Conservation (phyloP, 495 filamentous ascomycete species). For the Chaetomium tenue region DNA sequence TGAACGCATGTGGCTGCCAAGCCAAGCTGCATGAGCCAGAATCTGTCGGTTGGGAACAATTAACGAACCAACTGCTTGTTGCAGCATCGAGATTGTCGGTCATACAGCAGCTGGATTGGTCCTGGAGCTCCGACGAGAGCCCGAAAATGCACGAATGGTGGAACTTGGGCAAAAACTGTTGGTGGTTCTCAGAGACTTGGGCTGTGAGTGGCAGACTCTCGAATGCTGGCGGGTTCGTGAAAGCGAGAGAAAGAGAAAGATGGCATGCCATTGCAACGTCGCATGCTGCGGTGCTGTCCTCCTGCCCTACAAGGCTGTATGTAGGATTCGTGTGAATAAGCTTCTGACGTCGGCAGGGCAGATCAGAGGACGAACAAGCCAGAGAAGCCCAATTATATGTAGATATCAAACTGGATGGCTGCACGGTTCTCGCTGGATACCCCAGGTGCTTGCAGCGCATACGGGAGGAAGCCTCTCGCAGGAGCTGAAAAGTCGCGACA, state of each 20-base stretch:
- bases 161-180: not conserved
- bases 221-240: not conserved
- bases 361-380: not conserved
- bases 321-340: slow-evolving; percentile 19
- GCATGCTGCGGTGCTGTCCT: no score
- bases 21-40: not conserved
- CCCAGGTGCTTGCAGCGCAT: no score
- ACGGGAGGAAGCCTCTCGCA: no score
- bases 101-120: not conserved
- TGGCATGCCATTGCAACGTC: not conserved
- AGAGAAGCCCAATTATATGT: not conserved
- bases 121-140: not conserved
- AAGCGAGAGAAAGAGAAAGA: not conserved
- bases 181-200: not conserved
- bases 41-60: not conserved
- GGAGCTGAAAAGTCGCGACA: no score
- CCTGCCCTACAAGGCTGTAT: slow-evolving; percentile 26
- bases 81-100: not conserved
- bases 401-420: not conserved
- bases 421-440: not conserved
- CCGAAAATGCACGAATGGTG: not conserved
- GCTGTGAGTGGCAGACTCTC: not conserved
- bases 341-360: slow-evolving; percentile 22
- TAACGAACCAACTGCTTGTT: not conserved
- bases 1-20: not conserved